Conservation (phyloP, 495 filamentous ascomycete species). For the Hypoxylon crocopeplum region DNA sequence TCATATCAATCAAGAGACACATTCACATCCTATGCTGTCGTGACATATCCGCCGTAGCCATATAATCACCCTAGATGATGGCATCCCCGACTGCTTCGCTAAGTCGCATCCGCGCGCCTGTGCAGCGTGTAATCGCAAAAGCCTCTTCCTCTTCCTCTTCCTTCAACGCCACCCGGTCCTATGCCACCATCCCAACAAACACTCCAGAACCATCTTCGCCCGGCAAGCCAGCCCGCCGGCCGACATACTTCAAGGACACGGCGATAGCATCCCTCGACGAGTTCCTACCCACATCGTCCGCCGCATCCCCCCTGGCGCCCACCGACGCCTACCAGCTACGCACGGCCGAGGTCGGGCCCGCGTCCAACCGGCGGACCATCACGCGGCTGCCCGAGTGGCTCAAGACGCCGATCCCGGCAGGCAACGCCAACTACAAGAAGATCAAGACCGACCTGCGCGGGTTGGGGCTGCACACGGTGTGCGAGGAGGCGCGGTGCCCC, state of each 20-base stretch:
- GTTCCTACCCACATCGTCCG: conserved; percentile 65
- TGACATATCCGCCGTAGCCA: neutral
- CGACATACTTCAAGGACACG: conserved; percentile 84
- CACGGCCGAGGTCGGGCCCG: conserved; percentile 83
- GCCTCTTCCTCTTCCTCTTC: conserved; percentile 9
- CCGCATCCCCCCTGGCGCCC: conserved; percentile 50
- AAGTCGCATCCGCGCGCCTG: conserved; percentile 29
- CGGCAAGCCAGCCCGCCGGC: conserved; percentile 45
- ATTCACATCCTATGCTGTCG: neutral
- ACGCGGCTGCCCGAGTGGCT: conserved; percentile 93
- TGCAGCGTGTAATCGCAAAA: conserved; percentile 32
- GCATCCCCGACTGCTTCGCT: conserved; percentile 31
- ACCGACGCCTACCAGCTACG: conserved; percentile 69
- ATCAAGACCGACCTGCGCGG: conserved; percentile 93
- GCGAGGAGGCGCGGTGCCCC: conserved; percentile 95
- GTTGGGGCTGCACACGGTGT: conserved; percentile 90
- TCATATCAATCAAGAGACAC: conserved; percentile 2
- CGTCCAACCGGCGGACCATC: conserved; percentile 84
- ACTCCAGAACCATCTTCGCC: conserved; percentile 22
- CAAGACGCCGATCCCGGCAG: conserved; percentile 89
- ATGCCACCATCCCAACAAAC: conserved; percentile 40
- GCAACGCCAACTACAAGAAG: conserved; percentile 79
- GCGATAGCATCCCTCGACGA: conserved; percentile 84
- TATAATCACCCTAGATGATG: conserved; percentile 18
- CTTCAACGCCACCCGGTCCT: conserved; percentile 26